phyloP scores from a whole-genome alignment of 2,329 filamentous ascomycete genomes.

The Emydomyces testavorans region DNA sequence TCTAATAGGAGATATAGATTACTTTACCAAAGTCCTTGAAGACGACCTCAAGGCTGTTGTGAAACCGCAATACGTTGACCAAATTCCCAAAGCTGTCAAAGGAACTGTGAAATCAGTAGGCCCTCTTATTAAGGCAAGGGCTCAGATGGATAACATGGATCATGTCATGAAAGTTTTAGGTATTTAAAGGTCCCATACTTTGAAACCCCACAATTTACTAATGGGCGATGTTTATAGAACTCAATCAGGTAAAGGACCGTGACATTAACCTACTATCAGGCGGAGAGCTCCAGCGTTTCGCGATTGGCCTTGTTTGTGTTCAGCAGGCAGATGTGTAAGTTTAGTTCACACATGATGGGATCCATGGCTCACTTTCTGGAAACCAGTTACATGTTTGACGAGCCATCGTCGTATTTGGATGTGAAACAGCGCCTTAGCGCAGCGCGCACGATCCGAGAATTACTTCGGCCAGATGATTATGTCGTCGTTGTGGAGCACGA shows the following conservation, averaged over 20 bases:
- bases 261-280: slow-evolving; percentile 84
- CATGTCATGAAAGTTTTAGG: slow-evolving; percentile 70
- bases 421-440: slow-evolving; percentile 96
- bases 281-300: slow-evolving; percentile 96
- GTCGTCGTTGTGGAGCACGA: slow-evolving; percentile 99
- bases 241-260: slow-evolving; percentile 81
- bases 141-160: slow-evolving; percentile 66
- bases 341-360: background rate
- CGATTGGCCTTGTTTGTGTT: slow-evolving; percentile 89
- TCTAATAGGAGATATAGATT: slow-evolving; percentile 45
- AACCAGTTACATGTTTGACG: slow-evolving; percentile 92
- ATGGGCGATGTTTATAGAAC: slow-evolving; percentile 42
- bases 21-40: slow-evolving; percentile 96
- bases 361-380: background rate
- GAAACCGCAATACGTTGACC: slow-evolving; percentile 98
- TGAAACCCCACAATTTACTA: slow-evolving; percentile 2
- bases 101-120: slow-evolving; percentile 68
- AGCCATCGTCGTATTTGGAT: slow-evolving; percentile 97
- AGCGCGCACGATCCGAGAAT: slow-evolving; percentile 79
- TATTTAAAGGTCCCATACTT: slow-evolving; percentile 21
- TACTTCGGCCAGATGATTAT: slow-evolving; percentile 81
- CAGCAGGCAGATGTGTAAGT: slow-evolving; percentile 80
- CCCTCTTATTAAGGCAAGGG: slow-evolving; percentile 62
- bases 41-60: slow-evolving; percentile 96
- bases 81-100: slow-evolving; percentile 87